Base-by-base conservation (phyloP, 306 rosid species). In the Cucurbita argyrosperma region DNA sequence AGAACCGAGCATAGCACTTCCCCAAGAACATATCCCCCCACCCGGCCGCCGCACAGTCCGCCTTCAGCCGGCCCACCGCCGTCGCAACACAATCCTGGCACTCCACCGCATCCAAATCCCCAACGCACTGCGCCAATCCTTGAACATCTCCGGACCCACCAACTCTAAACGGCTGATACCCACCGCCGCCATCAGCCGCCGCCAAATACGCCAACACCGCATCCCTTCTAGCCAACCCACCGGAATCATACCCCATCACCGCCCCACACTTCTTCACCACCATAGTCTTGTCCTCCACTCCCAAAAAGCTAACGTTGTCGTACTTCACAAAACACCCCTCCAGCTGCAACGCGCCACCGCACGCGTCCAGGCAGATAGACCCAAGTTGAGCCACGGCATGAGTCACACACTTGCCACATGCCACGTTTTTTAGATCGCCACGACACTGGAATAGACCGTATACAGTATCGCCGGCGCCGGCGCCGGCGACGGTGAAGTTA, bases 401-500 rank as follows among this genome's bases (percentile, higher is more conserved):
- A 0, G 82, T 7, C 9, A 91, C 88, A 72, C 99, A 95, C 18
- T 59, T 75, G 0, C 83, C 74, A 81, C 99, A 95, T 54, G 83
- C 92, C 71, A 16, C 54, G 61, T 23, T 37, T 74, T 13, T 10
- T 12, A 95, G 80, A 84, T 95, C 88, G 0, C 97, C 97, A 4
- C 96, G 96, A 85, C 99, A 95, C 77, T 95, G 99, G 82, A 79
- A 95, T 71, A 91, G 86, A 64, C 90, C 96, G 78, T 74, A 88
- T 23, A 89, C 75, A 38, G 87, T 70, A 86, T 81, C 84, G 26
- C 61, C 56, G 26, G 6, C 42, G 63, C 81, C 0, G 70, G 82
- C 26, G 26, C 65, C 76, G 6, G 72, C 76, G 50, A 76, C 5
- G 77, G 96, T 89, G 88, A 77, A 87, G 78, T 95, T 91, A 83